Base-by-base conservation (phyloP, 345 rosid genomes). In the Conringia planisiliqua region DNA sequence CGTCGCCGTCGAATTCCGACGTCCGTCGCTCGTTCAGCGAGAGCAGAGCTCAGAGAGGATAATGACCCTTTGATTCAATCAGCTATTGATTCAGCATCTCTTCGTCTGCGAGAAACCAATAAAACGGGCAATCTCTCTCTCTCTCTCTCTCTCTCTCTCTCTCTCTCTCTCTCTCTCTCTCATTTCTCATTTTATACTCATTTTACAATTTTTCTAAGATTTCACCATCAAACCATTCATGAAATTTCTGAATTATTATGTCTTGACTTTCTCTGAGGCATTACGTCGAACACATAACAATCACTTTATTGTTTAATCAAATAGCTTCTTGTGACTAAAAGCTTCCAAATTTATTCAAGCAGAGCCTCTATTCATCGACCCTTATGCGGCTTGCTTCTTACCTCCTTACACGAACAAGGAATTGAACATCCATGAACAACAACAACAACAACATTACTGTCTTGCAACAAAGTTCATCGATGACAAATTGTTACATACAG, bases 281-380 rank as follows among this genome's bases (percentile, higher is more conserved):
- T 72, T 66, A 60, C 44, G 62, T 66, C 64, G 66, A 66, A 78
- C 70, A 50, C 50, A 0, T 57, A 58, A 22, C 43, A 56, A 22
- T 13, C 38, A 30, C 50, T 43, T 24, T 66, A 20, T 29, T 4
- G 51, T 48, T 30, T 69, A 44, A 44, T 63, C 70, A 58, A 18
- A 7, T 4, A 52, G 24, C 42, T 33, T 38, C 60, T 42, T 12
- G 35, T 43, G 42, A 35, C 42, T 11, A 9, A 27, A 70, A 68
- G 61, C 20, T 73, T 70, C 17, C 48, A 62, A 48, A 22, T 65
- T 63, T 83, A 5, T 29, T 17, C 51, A 44, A 72, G 47, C 85
- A 93, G 98, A 86, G 83, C 96, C 97, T 52, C 88, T 94, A 40
- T 85, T 91, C 68, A 85, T 91, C 4, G 96, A 91, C 79, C 92